Evolutionary conservation across 495 filamentous ascomycete species (phyloP), one percentile per base, ranked within the genome.

Genomic region (Penicillium longicatenatum): DNA sequence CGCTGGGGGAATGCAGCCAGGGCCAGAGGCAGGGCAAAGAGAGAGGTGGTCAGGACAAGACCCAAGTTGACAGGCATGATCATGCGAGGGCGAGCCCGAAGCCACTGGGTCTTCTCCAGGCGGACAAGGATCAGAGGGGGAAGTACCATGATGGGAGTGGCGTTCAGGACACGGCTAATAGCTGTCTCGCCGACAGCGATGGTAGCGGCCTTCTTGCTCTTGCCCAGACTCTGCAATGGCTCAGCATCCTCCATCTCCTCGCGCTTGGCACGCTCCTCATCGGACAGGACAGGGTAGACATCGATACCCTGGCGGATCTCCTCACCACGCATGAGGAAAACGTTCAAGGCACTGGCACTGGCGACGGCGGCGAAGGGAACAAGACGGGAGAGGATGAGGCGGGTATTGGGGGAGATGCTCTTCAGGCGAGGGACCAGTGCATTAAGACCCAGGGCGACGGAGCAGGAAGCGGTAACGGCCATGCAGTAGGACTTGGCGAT

Each of bases 281-380:
- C 70, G 4, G 72, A 73, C 1, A 88, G 79, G 21, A 87, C 84
- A 0, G 91, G 92, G 76, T 86, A 97, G n/a, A 98, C 87, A 73
- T 98, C 93, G 68, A 98, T 98, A 12, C 94, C 94, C 46, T 80
- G 84, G 66, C 91, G 80, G 59, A 98, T 96, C 75, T 98, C 94
- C 72, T 96, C 93, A 50, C 91, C 89, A 62, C 94, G 89, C 94
- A 98, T 98, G 56, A 98, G 81, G 78, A 96, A 93, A 31, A 97
- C 95, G 71, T 98, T 98, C 43, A 98, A 79, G 1, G 88, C 91
- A 56, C 89, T 90, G 3, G 94, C 94, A 53, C 84, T 89, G 12
- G 92, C 92, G 4, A 98, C 94, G 8, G 94, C 94, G 0, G 92
- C 94, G 66, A 98, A 98, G 26, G 94, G 94, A 12, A 98, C 92